Evolutionary conservation across 2,329 filamentous ascomycete genomes (phyloP).

Genomic region (Penicillium sp.): DNA sequence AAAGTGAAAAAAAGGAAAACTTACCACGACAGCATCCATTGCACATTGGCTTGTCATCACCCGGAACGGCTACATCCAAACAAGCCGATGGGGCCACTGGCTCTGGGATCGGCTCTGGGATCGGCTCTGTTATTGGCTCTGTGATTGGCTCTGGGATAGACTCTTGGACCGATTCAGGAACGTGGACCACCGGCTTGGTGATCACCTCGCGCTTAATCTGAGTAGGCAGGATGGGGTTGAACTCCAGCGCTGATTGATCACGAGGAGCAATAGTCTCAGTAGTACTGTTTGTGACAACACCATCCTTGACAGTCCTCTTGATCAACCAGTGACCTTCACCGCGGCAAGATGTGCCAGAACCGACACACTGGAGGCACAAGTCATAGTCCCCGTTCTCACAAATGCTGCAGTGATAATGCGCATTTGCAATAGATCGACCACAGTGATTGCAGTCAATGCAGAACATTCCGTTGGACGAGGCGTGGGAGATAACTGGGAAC

Average conservation of each 20-base stretch:
- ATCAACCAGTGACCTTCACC: conserved; percentile 87
- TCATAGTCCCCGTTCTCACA: conserved; percentile 95
- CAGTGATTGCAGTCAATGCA: conserved; percentile 95
- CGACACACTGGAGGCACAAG: conserved; percentile 77
- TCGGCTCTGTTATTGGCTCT: conserved; percentile 8
- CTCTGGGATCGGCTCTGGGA: conserved; percentile 23
- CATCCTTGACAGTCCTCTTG: conserved; percentile 78
- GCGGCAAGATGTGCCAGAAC: conserved; percentile 71
- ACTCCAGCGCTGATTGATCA: conserved; percentile 39
- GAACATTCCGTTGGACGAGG: conserved; percentile 53
- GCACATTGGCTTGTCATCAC: conserved; percentile 47
- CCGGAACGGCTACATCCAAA: conserved; percentile 18
- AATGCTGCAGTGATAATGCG: conserved; percentile 90
- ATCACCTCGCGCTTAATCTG: conserved; percentile 15
- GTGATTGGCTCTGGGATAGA: conserved; percentile 17
- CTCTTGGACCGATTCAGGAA: conserved; percentile 23
- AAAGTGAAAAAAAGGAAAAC: conserved; percentile 12
- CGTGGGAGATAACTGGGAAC: conserved; percentile 34
- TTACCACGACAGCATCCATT: conserved; percentile 65
- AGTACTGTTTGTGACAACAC: conserved; percentile 76
- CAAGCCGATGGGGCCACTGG: conserved; percentile 14
- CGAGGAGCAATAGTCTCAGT: conserved; percentile 77
- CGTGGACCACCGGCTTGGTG: conserved; percentile 9
- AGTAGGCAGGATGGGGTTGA: background rate
- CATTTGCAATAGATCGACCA: conserved; percentile 70